A percentile compares a stretch with the other conserved stretches of the same genome.
These are phyloP conservation scores for Plasmodium coatneyi DNA, from an alignment of 169 alveolate genomes.

Conservation along the genomic window DNA sequence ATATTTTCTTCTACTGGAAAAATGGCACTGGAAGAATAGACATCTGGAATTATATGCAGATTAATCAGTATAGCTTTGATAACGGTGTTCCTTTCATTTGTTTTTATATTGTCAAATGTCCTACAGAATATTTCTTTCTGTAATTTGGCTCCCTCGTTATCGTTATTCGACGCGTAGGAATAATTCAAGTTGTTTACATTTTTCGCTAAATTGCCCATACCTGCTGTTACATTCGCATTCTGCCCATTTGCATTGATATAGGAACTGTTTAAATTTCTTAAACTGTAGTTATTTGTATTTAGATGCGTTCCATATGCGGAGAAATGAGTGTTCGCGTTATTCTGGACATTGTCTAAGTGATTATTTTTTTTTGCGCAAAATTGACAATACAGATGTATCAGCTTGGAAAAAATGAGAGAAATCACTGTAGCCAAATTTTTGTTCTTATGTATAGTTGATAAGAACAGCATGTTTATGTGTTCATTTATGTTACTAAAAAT, in stretches of 20 bases:
- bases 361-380: conserved; percentile 70
- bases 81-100: conserved; percentile 62
- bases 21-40: conserved; percentile 55
- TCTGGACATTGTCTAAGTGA: conserved; percentile 28
- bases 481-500: conserved; percentile 74
- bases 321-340: conserved; percentile 24
- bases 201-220: conserved; percentile 11
- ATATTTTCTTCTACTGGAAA: conserved; percentile 72
- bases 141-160: conserved; percentile 59
- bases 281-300: conserved; percentile 49
- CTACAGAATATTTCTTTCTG: conserved; percentile 64
- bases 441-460: conserved; percentile 75
- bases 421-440: conserved; percentile 69
- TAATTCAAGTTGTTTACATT: conserved; percentile 58
- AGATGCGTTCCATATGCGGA: conserved; percentile 58
- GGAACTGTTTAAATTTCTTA: conserved; percentile 62
- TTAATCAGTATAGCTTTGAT: conserved; percentile 66
- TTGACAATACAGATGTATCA: conserved; percentile 73
- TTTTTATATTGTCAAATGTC: conserved; percentile 71
- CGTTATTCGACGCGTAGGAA: conserved; percentile 74
- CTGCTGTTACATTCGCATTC: conserved; percentile 34
- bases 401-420: conserved; percentile 73
- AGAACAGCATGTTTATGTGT: conserved; percentile 73
- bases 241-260: conserved; percentile 59
- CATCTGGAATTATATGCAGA: conserved; percentile 72